Evolutionary conservation across 345 rosid species (phyloP).

Genomic region (Citrus hindsii): DNA sequence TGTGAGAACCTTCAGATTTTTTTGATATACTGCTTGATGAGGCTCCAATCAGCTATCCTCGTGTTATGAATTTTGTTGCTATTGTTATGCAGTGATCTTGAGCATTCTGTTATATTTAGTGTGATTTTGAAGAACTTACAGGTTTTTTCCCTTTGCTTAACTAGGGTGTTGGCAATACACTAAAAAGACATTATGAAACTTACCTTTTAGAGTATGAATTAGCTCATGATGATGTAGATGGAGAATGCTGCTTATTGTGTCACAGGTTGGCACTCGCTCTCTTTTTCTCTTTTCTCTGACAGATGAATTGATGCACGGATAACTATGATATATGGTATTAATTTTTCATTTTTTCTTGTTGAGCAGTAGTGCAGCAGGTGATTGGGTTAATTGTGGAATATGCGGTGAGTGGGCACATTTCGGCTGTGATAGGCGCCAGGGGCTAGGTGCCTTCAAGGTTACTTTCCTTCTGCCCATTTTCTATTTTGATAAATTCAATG

Average conservation of each 20-base stretch:
- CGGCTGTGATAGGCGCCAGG: slow-evolving; percentile 97
- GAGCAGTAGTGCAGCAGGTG: slow-evolving; percentile 97
- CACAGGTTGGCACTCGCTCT: slow-evolving; percentile 54
- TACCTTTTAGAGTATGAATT: slow-evolving; percentile 92
- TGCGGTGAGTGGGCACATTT: slow-evolving; percentile 99
- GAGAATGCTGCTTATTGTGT: slow-evolving; percentile 97
- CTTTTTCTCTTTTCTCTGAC: background rate
- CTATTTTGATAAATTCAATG: background rate
- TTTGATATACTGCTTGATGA: background rate
- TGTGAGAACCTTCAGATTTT: background rate
- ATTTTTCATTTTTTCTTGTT: slow-evolving; percentile 19
- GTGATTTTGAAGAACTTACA: slow-evolving; percentile 1
- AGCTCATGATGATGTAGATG: slow-evolving; percentile 98
- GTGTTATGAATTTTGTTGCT: background rate
- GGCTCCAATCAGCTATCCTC: background rate
- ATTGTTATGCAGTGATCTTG: background rate
- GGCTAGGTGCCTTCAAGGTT: slow-evolving; percentile 98
- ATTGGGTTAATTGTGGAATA: slow-evolving; percentile 98
- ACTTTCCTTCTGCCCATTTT: background rate
- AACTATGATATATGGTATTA: slow-evolving; percentile 8
- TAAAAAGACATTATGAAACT: slow-evolving; percentile 94
- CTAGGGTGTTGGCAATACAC: slow-evolving; percentile 96
- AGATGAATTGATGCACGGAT: background rate
- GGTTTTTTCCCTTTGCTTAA: slow-evolving; percentile 4
- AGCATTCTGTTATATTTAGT: background rate